Percentiles rank a stretch among this genome's conserved stretches.
Conservation (phyloP, 768 basidiomycete species). For the Mycena alexandri region DNA sequence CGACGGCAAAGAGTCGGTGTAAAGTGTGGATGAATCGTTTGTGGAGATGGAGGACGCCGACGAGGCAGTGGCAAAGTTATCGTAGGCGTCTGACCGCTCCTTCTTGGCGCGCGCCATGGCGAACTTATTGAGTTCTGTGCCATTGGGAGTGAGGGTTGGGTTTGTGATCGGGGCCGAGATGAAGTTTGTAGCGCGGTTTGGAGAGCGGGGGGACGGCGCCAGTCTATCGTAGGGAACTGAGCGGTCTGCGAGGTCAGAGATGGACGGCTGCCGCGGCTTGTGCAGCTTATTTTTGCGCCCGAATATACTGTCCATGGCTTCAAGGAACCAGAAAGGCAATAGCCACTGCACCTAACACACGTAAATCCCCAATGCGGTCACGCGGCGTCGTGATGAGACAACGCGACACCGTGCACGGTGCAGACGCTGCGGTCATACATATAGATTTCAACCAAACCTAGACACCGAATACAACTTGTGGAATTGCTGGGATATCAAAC, state of each 20-base stretch:
- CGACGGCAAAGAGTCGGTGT: conserved; percentile 61
- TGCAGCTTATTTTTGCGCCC: conserved; percentile 62
- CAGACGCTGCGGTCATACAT: conserved; percentile 68
- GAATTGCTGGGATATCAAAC: neutral
- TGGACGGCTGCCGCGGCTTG: conserved; percentile 72
- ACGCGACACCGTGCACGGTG: conserved; percentile 46
- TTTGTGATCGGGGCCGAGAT: conserved; percentile 91
- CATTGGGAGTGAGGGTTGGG: conserved; percentile 78
- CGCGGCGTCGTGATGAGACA: neutral
- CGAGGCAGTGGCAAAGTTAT: conserved; percentile 56
- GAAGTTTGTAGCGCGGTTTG: conserved; percentile 63
- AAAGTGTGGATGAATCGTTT: conserved; percentile 70
- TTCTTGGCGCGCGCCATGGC: conserved; percentile 61
- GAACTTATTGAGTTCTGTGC: conserved; percentile 78
- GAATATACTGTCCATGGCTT: conserved; percentile 74
- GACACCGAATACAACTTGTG: conserved; percentile 13
- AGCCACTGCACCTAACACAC: conserved; percentile 4
- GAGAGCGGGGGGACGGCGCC: conserved; percentile 67
- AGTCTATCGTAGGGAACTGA: conserved; percentile 83
- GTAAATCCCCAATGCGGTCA: neutral
- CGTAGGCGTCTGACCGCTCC: conserved; percentile 70
- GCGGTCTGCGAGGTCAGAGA: conserved; percentile 73
- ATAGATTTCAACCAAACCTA: conserved; percentile 67
- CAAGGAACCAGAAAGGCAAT: neutral
- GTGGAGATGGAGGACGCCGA: conserved; percentile 64